Base-by-base conservation (phyloP, 495 filamentous ascomycete species). In the Letharia columbiana region DNA sequence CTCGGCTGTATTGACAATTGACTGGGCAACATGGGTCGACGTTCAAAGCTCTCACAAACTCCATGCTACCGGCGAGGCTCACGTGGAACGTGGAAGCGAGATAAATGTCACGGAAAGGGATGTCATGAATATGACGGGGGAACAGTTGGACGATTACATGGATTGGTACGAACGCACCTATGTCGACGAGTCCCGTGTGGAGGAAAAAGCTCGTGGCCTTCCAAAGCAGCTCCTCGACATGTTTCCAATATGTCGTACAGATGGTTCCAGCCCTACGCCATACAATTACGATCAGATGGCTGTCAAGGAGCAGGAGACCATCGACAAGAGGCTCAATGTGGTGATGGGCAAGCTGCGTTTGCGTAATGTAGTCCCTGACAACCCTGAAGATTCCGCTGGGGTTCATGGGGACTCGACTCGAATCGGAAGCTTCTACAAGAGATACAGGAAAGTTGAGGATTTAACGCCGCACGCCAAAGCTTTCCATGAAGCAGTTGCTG, bases 111-210 rank as follows among this genome's bases (percentile, higher is more conserved):
- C 80, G 8, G 86, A 93, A 31, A 75, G 79, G 2, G 88, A 95
- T 61, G 80, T 91, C 3, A 83, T 92, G 66, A 71, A 74, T 4
- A 88, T 97, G 88, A 81, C 77, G 2, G 79, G 81, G 23, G 72
- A 78, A 13, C 84, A 95, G 66, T 73, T 97, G 62, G 88, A 94
- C 68, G 83, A 89, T 60, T 96, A 96, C 66, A 79, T 98, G 80
- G 86, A 92, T 73, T 97, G 90, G 89, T 96, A 90, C 71, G 87
- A 93, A 72, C 82, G 83, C 69, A 91, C 79, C 40, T 95, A 87
- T 83, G 71, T 89, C 58, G 80, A 84, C 63, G 76, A 82, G 40
- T 63, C 60, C 10, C 63, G 64, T n/a, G 54, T 44, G 52, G 62
- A 61, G 56, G 49, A 64, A n/a, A 71, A 68, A 28, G 71, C 61